Evolutionary conservation across 2,329 filamentous ascomycete genomes (phyloP).

Genomic region (Torrubiellomyces zombiae): DNA sequence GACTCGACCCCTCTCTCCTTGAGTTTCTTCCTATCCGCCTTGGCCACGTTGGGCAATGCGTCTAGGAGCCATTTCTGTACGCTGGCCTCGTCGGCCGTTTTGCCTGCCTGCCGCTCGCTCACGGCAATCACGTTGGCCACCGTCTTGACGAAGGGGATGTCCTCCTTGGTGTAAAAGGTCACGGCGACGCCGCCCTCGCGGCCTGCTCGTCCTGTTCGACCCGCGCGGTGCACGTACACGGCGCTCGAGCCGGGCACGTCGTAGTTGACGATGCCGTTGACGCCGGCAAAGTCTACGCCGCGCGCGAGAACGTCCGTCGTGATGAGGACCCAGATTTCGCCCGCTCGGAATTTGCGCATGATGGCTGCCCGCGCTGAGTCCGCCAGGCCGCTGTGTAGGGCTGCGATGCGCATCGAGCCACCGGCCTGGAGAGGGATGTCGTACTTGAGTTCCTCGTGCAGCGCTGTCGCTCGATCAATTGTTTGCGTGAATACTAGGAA

Average conservation of each 20-base stretch:
- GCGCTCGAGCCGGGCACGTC: constrained; percentile 87
- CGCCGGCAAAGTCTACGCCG: constrained; percentile 84
- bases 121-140: constrained; percentile 84
- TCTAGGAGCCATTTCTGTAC: constrained; percentile 80
- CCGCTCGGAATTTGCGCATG: constrained; percentile 78
- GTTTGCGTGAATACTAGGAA: constrained; percentile 96
- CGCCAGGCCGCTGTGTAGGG: constrained; percentile 75
- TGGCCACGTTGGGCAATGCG: constrained; percentile 66
- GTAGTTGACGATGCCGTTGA: constrained; percentile 95
- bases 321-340: constrained; percentile 91
- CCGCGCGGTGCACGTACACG: constrained; percentile 83
- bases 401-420: constrained; percentile 68
- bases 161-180: constrained; percentile 90
- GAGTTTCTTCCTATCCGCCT: constrained; percentile 68
- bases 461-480: constrained; percentile 72
- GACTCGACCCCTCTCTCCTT: constrained; percentile 70
- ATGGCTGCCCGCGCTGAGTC: constrained; percentile 60
- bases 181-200: constrained; percentile 77
- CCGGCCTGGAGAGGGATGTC: constrained; percentile 84
- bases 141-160: constrained; percentile 74
- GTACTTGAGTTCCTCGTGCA: constrained; percentile 82
- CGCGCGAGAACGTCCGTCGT: constrained; percentile 87
- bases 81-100: constrained; percentile 33
- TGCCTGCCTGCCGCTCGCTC: constrained; percentile 56
- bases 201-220: constrained; percentile 77